Evolutionary conservation across 2,329 filamentous ascomycete species (phyloP).

Genomic region (Orbilia blumenaviensis): DNA sequence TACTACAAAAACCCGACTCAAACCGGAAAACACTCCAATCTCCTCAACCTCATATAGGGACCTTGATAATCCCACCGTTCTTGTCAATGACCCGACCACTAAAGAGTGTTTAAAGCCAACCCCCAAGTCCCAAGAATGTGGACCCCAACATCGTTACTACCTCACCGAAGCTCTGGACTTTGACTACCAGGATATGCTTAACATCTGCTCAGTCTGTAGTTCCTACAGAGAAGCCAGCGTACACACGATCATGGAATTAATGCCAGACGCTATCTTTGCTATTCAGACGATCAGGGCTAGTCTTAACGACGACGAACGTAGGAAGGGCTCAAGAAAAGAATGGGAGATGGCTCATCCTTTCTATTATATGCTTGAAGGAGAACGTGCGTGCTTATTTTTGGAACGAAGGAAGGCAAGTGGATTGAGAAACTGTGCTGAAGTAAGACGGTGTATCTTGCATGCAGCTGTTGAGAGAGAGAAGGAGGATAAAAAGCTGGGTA

Average conservation of each 20-base stretch:
- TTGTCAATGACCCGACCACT: not conserved
- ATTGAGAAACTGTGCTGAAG: not conserved
- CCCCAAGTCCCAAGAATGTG: not conserved
- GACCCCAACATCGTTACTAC: not conserved
- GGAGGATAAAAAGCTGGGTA: not conserved
- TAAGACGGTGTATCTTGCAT: not conserved
- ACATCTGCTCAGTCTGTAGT: not conserved
- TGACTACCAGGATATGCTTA: not conserved
- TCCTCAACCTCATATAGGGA: not conserved
- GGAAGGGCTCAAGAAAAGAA: slow-evolving; percentile 1
- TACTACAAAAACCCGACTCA: not conserved
- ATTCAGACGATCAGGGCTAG: slow-evolving; percentile 15
- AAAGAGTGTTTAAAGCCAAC: not conserved
- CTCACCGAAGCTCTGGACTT: not conserved
- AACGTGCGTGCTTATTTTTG: not conserved
- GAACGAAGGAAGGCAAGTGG: slow-evolving; percentile 12
- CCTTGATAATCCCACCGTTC: not conserved
- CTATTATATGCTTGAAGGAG: slow-evolving; percentile 9
- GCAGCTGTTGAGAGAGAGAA: not conserved
- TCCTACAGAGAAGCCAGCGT: not conserved
- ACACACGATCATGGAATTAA: not conserved
- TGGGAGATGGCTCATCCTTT: slow-evolving; percentile 24
- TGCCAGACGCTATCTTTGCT: slow-evolving; percentile 10
- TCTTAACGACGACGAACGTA: slow-evolving; percentile 21
- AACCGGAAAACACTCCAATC: not conserved